These are phyloP conservation scores for Komagataella mondaviorum DNA, from an alignment of 805 yeast genomes.

Conservation along the genomic window DNA sequence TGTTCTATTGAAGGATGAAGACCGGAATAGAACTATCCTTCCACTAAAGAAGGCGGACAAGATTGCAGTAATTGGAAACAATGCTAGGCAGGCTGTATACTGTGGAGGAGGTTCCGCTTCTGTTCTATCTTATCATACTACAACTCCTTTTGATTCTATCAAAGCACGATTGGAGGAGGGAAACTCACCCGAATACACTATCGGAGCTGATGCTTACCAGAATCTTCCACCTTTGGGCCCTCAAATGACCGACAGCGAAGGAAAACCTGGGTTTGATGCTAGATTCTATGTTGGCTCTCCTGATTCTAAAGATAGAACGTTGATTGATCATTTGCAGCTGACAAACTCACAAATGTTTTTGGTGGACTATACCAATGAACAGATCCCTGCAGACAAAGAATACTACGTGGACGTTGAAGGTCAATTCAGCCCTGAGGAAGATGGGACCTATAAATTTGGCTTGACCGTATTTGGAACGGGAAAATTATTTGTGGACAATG, in stretches of 20 bases:
- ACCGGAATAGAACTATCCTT: constrained; percentile 17
- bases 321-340: constrained; percentile 15
- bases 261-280: constrained; percentile 11
- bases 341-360: constrained; percentile 6
- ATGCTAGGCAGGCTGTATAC: constrained; percentile 32
- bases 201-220: constrained; percentile 23
- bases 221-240: constrained; percentile 20
- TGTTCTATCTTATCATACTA: constrained; percentile 29
- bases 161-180: constrained; percentile 7
- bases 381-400: constrained; percentile 7
- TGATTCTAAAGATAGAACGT: constrained; percentile 7
- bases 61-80: constrained; percentile 46
- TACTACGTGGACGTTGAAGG: constrained; percentile 33
- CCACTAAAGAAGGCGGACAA: constrained; percentile 30
- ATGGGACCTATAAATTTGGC: constrained; percentile 39
- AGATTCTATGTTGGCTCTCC: constrained; percentile 13
- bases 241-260: constrained; percentile 6
- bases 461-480: constrained; percentile 41
- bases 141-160: constrained; percentile 36
- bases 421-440: constrained; percentile 28
- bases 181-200: constrained; percentile 13
- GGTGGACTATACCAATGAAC: constrained; percentile 16
- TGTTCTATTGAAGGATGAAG: constrained; percentile 40
- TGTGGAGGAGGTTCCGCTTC: constrained; percentile 58
- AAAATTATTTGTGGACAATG: constrained; percentile 35